A percentile compares a stretch with the other conserved stretches of the same genome.
Conservation (phyloP, 768 basidiomycete species). For the Mycena galericulata region DNA sequence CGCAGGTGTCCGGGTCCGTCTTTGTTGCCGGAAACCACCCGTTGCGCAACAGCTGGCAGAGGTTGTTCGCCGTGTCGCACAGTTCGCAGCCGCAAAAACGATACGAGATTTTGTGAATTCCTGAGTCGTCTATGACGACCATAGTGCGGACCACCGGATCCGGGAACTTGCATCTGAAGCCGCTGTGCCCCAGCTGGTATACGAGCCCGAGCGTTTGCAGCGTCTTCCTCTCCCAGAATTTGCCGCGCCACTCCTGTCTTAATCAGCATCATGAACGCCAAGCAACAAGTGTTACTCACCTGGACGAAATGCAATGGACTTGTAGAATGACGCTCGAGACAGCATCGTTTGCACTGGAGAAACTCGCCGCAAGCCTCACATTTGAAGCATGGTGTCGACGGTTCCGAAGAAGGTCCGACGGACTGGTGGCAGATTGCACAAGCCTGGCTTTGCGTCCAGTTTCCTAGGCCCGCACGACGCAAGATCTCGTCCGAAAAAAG, state of each 20-base stretch:
- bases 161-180: slow-evolving; percentile 12
- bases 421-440: background rate
- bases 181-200: slow-evolving; percentile 34
- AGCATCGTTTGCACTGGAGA: slow-evolving; percentile 17
- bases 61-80: slow-evolving; percentile 3
- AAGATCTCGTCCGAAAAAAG: slow-evolving; percentile 6
- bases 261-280: background rate
- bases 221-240: slow-evolving; percentile 8
- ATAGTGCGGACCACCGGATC: background rate
- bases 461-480: slow-evolving; percentile 5
- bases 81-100: slow-evolving; percentile 25
- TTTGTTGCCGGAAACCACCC: slow-evolving; percentile 30
- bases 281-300: background rate
- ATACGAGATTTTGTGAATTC: slow-evolving; percentile 23
- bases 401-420: background rate
- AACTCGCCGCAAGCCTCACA: slow-evolving; percentile 14
- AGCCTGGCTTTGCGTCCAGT: background rate
- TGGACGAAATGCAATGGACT: background rate
- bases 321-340: background rate
- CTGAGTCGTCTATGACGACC: slow-evolving; percentile 22
- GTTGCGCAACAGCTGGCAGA: background rate
- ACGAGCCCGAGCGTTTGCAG: slow-evolving; percentile 13
- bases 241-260: slow-evolving; percentile 24
- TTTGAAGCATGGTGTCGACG: background rate
- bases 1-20: slow-evolving; percentile 27